phyloP scores from a whole-genome alignment of 768 basidiomycete genomes.

The Leccinum broughii region DNA sequence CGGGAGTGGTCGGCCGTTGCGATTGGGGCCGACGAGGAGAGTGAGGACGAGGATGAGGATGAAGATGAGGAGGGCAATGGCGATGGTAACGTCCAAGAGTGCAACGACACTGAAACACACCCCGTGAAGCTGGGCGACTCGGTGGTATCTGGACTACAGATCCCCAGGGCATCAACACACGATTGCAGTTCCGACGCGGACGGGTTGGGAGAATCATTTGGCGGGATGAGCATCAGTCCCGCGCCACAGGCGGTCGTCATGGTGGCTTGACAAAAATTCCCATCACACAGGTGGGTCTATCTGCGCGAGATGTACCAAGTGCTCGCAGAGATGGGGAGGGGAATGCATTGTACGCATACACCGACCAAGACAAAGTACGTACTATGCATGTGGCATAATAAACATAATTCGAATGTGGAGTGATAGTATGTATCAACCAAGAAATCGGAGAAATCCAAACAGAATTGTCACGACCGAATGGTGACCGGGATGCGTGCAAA shows the following conservation, averaged over 20 bases:
- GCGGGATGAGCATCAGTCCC: constrained; percentile 86
- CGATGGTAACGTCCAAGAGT: not conserved
- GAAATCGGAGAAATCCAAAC: not conserved
- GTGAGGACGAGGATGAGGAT: constrained; percentile 59
- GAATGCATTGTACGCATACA: not conserved
- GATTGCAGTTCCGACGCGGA: constrained; percentile 40
- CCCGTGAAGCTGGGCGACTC: constrained; percentile 9
- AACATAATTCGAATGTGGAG: not conserved
- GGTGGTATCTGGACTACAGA: constrained; percentile 19
- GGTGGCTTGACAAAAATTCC: constrained; percentile 4
- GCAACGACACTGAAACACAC: not conserved
- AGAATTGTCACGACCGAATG: constrained; percentile 19
- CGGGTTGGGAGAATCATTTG: constrained; percentile 66
- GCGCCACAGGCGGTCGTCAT: constrained; percentile 24
- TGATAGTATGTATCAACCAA: not conserved
- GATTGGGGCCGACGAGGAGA: constrained; percentile 65
- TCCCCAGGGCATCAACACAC: constrained; percentile 18
- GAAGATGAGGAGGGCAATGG: constrained; percentile 32
- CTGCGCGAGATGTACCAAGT: too few relatives aligned
- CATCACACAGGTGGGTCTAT: not conserved
- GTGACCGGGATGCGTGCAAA: constrained; percentile 21
- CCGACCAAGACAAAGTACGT: not conserved
- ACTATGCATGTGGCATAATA: not conserved
- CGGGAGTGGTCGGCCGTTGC: constrained; percentile 88
- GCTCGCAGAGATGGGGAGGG: not conserved